A percentile compares a stretch with the other conserved stretches of the same genome.
Evolutionary conservation across 2,329 filamentous ascomycete species (phyloP).

Genomic region (Diaporthe velutina): DNA sequence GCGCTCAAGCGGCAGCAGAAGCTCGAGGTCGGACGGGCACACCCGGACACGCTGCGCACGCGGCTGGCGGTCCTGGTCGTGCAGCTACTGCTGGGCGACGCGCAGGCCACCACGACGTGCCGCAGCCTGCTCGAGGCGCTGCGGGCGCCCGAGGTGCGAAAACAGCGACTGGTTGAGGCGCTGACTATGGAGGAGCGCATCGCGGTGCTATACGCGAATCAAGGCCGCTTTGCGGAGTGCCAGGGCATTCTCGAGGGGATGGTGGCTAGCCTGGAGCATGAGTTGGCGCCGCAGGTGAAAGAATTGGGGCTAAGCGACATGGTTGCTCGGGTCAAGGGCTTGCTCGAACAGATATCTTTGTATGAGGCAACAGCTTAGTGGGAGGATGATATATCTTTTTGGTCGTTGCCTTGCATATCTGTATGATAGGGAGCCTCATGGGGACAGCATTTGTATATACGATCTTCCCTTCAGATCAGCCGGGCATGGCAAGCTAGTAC

Average conservation of each 20-base stretch:
- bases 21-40: neutral
- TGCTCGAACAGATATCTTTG: neutral
- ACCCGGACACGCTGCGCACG: neutral
- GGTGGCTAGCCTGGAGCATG: neutral
- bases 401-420: neutral
- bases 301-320: neutral
- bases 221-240: neutral
- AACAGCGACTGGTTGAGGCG: neutral
- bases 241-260: neutral
- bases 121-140: neutral
- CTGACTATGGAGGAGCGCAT: neutral
- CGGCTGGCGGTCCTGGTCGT: neutral
- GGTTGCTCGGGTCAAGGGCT: neutral
- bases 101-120: neutral
- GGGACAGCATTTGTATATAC: too few relatives aligned
- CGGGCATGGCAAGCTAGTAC: neutral
- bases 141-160: neutral
- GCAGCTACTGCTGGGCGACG: neutral
- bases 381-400: neutral
- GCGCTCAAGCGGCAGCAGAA: neutral
- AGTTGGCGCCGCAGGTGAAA: neutral
- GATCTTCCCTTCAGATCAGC: too few relatives aligned
- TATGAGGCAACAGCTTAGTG: neutral
- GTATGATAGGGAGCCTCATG: too few relatives aligned
- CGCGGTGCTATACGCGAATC: neutral